Percentiles rank a stretch among this genome's conserved stretches.
Conservation (phyloP, 495 filamentous ascomycete genomes). For the Halenospora varia region DNA sequence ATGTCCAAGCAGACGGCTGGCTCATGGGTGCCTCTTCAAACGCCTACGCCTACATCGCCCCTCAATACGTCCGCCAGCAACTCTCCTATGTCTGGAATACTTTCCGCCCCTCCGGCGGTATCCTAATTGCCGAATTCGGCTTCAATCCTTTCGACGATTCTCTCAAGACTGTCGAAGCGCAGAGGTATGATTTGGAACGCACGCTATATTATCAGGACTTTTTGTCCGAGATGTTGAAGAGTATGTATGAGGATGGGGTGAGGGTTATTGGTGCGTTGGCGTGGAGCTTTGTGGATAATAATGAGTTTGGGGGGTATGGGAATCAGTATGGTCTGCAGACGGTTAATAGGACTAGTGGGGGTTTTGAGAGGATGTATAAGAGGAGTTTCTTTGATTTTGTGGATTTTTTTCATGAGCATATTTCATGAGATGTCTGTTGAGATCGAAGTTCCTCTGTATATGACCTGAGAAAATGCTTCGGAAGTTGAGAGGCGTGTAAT, state of each 20-base stretch:
- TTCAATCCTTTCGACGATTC: constrained; percentile 7
- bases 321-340: constrained; percentile 14
- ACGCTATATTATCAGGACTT: constrained; percentile 16
- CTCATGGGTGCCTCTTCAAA: constrained; percentile 40
- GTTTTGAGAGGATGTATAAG: constrained; percentile 8
- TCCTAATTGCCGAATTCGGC: constrained; percentile 31
- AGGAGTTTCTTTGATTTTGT: constrained; percentile 16
- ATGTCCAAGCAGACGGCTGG: constrained; percentile 17
- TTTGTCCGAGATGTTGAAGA: constrained; percentile 14
- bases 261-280: constrained; percentile 17
- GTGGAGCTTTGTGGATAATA: constrained; percentile 13
- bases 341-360: constrained; percentile 4
- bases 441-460: too few species aligned
- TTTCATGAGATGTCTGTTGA: too few species aligned
- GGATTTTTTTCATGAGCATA: constrained; percentile 15
- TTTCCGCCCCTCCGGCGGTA: constrained; percentile 27
- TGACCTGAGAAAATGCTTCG: too few species aligned
- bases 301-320: constrained; percentile 8
- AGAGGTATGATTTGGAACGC: constrained; percentile 12
- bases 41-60: constrained; percentile 33
- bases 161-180: background rate
- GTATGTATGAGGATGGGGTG: constrained; percentile 18
- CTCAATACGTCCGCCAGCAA: constrained; percentile 32
- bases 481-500: too few species aligned
- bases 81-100: constrained; percentile 42